Percentiles rank a stretch among this genome's conserved stretches.
Conservation (phyloP, 108 stramenopile genomes). For the Nitzschia sp. region DNA sequence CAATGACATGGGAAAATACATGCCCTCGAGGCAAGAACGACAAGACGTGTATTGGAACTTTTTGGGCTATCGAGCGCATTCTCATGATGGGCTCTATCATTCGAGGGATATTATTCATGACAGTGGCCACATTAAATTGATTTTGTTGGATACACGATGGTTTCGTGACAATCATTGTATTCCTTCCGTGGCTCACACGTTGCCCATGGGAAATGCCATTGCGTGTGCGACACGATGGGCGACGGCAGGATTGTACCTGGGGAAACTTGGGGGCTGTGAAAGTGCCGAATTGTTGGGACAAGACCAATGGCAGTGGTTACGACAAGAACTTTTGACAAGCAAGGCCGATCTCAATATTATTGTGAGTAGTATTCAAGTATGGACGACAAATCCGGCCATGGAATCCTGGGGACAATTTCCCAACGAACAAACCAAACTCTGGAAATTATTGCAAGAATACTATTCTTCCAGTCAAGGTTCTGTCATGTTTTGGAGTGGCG, state of each 20-base stretch:
- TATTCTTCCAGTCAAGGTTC: slow-evolving; percentile 15
- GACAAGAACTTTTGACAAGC: slow-evolving; percentile 33
- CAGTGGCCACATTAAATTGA: slow-evolving; percentile 50
- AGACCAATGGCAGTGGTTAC: slow-evolving; percentile 89
- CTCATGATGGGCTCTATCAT: slow-evolving; percentile 64
- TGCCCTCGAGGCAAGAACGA: slow-evolving; percentile 53
- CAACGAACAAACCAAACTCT: slow-evolving; percentile 54
- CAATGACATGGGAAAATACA: slow-evolving; percentile 78
- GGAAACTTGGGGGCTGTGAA: slow-evolving; percentile 25
- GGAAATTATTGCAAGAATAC: slow-evolving; percentile 47
- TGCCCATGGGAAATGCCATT: slow-evolving; percentile 57
- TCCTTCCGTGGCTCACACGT: slow-evolving; percentile 57
- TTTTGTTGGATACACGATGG: slow-evolving; percentile 87
- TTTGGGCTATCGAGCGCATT: slow-evolving; percentile 41
- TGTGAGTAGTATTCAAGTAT: slow-evolving; percentile 79
- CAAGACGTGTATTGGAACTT: slow-evolving; percentile 72
- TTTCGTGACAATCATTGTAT: slow-evolving; percentile 76
- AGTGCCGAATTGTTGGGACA: slow-evolving; percentile 61
- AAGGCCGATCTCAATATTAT: slow-evolving; percentile 49
- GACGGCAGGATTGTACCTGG: slow-evolving; percentile 60
- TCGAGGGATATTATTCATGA: slow-evolving; percentile 41
- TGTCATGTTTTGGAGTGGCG: slow-evolving; percentile 76
- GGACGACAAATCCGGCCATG: slow-evolving; percentile 84
- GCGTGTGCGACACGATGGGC: slow-evolving; percentile 77
- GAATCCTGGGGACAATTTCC: slow-evolving; percentile 93